Evolutionary conservation across 768 basidiomycete species (phyloP), one percentile per base, ranked within the genome.

Genomic region (Lactarius sanguifluus): DNA sequence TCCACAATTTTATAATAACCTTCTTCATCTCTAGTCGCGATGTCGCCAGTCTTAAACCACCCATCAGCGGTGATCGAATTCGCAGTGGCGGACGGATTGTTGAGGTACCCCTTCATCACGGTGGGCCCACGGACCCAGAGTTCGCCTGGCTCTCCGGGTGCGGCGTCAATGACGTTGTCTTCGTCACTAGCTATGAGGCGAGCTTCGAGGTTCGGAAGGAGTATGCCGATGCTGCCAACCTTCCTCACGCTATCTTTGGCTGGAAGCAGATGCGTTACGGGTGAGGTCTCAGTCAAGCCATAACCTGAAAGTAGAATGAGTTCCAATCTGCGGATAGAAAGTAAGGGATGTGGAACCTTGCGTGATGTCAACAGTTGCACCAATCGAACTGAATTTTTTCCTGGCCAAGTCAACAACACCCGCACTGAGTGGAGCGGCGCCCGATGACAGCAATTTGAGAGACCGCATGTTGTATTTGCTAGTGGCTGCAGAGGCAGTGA

Each of bases 41-140:
- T 84, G 74, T 96, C 94, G 1, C 94, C 93, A 0, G 94, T 95
- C 81, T 90, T 92, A 79, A 94, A 88, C 92, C 92, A 97, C 3
- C 85, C 82, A 58, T 92, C 89, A 0, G 76, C 75, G 0, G 89
- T 91, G 69, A 96, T 88, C 7, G 87, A 76, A 16, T 86, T 82
- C 28, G 79, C 77, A 2, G 92, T 96, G 4, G 93, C 92, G 36
- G 79, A 77, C 3, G 80, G 77, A 67, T 95, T 92, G 70, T 86
- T 87, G 68, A 89, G 76, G 72, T 95, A 95, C 12, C 93, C 91
- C 81, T 92, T 94, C 91, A 94, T 94, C 45, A 95, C 79, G 1
- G 79, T 84, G 5, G 89, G 87, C 0, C 93, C 92, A 57, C 86
- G 82, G 3, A 95, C 62, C 91, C 92, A 95, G 20, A 96, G 75